Evolutionary conservation across 768 basidiomycete species (phyloP), one percentile per base, ranked within the genome.

Genomic region (Favolaschia claudopus): DNA sequence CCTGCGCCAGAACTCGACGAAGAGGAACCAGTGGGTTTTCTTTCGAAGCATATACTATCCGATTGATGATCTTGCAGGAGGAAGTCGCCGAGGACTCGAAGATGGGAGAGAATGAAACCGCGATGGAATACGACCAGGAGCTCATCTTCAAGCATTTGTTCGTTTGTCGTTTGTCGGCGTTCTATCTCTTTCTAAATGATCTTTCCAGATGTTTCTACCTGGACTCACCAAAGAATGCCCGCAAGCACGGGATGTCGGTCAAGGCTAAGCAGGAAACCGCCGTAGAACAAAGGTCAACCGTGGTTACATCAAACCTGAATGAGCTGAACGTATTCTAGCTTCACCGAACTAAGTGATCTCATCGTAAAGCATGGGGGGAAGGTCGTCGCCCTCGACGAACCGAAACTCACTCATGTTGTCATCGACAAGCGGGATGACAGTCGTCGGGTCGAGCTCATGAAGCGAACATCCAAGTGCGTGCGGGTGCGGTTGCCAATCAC

Each of bases 401-500:
- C 89, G 22, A 92, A 89, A 69, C 77, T 98, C 36, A 96, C 95
- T 0, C 96, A 99, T 71, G 75, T 96, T 40, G 78, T 97, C 37
- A 70, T 95, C 50, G 91, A 95, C 76, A 91, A 91, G 73, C 86
- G 89, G 9, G 94, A 96, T 65, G 82, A 82, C 44, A 87, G 84
- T 62, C 85, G 93, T 33, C 86, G 92, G 51, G 70, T 84, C 27
- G 85, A 88, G 58, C 78, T 96, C 58, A 87, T 89, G 67, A 84
- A 83, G 66, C 83, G 82, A 43, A 92, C 92, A 7, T 84, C 88
- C 10, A 82, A 87, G 93, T 93, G 64, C 65, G 86, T 76, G 36
- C 25, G 24, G n/a, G n/a, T n/a, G 7, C 38, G 14, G 38, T 22
- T 31, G 52, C 58, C 68, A 48, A 69, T 42, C 36, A 63, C 20